Conservation (phyloP, 2,329 filamentous ascomycete genomes). For the Neurospora crassa region DNA sequence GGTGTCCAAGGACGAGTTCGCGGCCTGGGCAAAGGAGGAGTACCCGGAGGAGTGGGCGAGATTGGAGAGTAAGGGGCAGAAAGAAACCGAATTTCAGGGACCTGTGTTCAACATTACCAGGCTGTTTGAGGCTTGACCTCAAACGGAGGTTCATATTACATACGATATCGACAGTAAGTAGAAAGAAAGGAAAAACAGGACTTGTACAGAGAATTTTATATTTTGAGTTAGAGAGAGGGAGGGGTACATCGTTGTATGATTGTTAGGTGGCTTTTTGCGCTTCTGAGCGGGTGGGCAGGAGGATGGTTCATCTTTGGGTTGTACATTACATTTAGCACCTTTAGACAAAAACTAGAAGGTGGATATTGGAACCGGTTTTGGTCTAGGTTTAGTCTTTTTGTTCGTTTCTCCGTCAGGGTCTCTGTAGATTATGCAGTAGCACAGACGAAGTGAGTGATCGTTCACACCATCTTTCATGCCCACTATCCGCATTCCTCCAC, state of each 20-base stretch:
- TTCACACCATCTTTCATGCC: background rate
- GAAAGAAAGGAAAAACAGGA: background rate
- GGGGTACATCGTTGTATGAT: background rate
- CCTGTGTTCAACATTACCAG: constrained; percentile 40
- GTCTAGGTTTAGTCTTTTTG: background rate
- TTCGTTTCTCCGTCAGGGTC: background rate
- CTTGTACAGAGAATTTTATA: background rate
- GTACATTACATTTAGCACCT: background rate
- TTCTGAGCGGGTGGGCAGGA: background rate
- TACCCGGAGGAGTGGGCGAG: constrained; percentile 63
- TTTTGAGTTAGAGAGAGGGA: background rate
- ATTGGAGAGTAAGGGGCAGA: constrained; percentile 45
- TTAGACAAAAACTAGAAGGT: background rate
- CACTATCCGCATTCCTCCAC: background rate
- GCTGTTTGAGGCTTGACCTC: constrained; percentile 36
- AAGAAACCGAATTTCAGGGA: constrained; percentile 30
- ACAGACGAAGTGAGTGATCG: background rate
- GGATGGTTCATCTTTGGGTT: background rate
- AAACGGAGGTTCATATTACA: background rate
- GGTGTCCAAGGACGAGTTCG: constrained; percentile 57
- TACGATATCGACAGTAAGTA: background rate
- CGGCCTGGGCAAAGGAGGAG: constrained; percentile 60
- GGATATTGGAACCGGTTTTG: background rate
- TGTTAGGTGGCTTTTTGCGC: background rate
- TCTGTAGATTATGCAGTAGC: background rate